These are phyloP conservation scores for Neofusicoccum parvum DNA, from an alignment of 2,329 filamentous ascomycete species.

Conservation along the genomic window DNA sequence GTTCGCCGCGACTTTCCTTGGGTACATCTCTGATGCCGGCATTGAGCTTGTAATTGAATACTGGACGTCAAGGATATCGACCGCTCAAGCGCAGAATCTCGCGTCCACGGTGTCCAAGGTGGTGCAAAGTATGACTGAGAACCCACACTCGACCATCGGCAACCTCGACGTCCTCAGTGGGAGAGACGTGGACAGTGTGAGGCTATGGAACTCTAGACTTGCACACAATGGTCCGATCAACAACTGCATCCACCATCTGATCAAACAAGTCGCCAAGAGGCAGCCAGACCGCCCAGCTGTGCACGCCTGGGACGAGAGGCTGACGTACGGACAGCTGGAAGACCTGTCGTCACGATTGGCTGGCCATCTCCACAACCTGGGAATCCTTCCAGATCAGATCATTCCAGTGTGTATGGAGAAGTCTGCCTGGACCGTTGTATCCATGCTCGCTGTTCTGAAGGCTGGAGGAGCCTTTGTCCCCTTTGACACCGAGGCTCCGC, in stretches of 20 bases:
- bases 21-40: not conserved
- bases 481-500: not conserved
- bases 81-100: not conserved
- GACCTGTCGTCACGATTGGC: conserved; percentile 11
- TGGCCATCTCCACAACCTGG: conserved; percentile 33
- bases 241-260: conserved; percentile 52
- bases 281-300: conserved; percentile 38
- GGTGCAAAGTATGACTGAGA: conserved; percentile 30
- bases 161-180: conserved; percentile 36
- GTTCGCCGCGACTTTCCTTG: conserved; percentile 4
- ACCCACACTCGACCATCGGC: conserved; percentile 33
- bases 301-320: conserved; percentile 23
- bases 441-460: conserved; percentile 26
- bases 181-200: conserved; percentile 48
- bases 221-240: conserved; percentile 41
- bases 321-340: conserved; percentile 17
- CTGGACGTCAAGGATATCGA: not conserved
- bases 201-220: conserved; percentile 51
- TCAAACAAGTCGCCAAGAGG: conserved; percentile 41
- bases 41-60: conserved; percentile 9
- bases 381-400: conserved; percentile 25
- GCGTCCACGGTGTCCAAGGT: not conserved
- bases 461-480: conserved; percentile 16
- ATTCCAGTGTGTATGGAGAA: conserved; percentile 33
- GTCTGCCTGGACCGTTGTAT: conserved; percentile 20